These are phyloP conservation scores for Xeromyces bisporus DNA, from an alignment of 495 filamentous ascomycete species.

Conservation along the genomic window DNA sequence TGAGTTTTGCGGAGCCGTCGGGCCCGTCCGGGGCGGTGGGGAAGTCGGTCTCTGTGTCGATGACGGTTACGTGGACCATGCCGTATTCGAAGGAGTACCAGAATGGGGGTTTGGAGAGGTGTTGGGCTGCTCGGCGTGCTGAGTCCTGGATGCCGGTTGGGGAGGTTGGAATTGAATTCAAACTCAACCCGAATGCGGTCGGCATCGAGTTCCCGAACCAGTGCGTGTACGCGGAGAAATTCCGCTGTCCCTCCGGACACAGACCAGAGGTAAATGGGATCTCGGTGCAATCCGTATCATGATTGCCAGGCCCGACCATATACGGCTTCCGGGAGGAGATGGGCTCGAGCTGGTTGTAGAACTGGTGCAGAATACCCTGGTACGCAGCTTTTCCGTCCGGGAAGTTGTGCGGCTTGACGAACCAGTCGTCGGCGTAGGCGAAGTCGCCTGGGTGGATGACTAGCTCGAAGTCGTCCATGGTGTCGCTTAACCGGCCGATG, in stretches of 20 bases:
- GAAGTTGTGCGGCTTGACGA: slow-evolving; percentile 19
- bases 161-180: too few species aligned
- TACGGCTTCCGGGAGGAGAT: slow-evolving; percentile 27
- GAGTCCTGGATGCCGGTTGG: too few species aligned
- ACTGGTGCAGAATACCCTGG: slow-evolving; percentile 30
- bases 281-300: slow-evolving; percentile 33
- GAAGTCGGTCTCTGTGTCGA: slow-evolving; percentile 35
- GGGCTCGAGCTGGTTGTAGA: slow-evolving; percentile 22
- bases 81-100: slow-evolving; percentile 43
- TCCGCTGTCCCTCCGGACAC: slow-evolving; percentile 36
- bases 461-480: slow-evolving; percentile 23
- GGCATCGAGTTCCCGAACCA: slow-evolving; percentile 24
- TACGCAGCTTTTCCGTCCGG: slow-evolving; percentile 27
- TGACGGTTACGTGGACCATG: slow-evolving; percentile 31
- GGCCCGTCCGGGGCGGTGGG: slow-evolving; percentile 24
- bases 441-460: slow-evolving; percentile 37
- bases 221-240: not conserved
- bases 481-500: slow-evolving; percentile 22
- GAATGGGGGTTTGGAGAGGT: slow-evolving; percentile 8
- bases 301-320: slow-evolving; percentile 31
- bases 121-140: too few species aligned
- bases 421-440: slow-evolving; percentile 34
- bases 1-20: slow-evolving; percentile 27
- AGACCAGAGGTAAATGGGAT: slow-evolving; percentile 29
- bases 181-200: slow-evolving; percentile 25